phyloP scores from a whole-genome alignment of 2,329 filamentous ascomycete genomes.

The Alternaria novae-zelandiae region DNA sequence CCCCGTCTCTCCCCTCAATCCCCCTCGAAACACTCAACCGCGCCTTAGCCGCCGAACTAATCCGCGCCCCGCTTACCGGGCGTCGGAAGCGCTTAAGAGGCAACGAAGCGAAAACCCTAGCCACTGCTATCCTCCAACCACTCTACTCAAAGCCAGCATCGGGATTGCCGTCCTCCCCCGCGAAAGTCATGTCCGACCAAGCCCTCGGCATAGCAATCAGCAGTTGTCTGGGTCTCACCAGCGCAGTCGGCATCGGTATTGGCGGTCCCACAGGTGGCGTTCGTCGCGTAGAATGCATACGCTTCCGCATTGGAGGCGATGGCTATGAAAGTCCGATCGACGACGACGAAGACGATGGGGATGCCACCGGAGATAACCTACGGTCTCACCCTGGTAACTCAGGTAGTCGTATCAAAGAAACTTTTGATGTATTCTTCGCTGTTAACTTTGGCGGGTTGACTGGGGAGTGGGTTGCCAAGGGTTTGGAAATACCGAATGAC shows the following conservation, averaged over 20 bases:
- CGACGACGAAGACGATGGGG: constrained; percentile 50
- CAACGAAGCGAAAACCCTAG: constrained; percentile 56
- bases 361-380: constrained; percentile 16
- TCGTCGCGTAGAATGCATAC: constrained; percentile 50
- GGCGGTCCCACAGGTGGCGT: constrained; percentile 42
- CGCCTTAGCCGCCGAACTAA: constrained; percentile 54
- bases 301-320: constrained; percentile 51
- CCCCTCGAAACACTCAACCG: constrained; percentile 54
- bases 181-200: constrained; percentile 44
- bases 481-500: constrained; percentile 26
- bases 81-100: constrained; percentile 52
- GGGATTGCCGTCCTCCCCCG: constrained; percentile 20
- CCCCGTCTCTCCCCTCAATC: constrained; percentile 24
- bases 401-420: constrained; percentile 39
- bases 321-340: constrained; percentile 51
- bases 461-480: constrained; percentile 53
- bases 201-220: constrained; percentile 50
- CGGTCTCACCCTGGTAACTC: not conserved
- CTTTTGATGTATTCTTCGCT: constrained; percentile 54
- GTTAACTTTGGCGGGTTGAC: constrained; percentile 50
- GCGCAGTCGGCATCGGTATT: constrained; percentile 46
- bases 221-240: constrained; percentile 50
- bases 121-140: constrained; percentile 51
- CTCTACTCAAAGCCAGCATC: constrained; percentile 42
- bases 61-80: constrained; percentile 53